phyloP scores from a whole-genome alignment of 2,329 filamentous ascomycete species.

The Paecilomyces sp. region DNA sequence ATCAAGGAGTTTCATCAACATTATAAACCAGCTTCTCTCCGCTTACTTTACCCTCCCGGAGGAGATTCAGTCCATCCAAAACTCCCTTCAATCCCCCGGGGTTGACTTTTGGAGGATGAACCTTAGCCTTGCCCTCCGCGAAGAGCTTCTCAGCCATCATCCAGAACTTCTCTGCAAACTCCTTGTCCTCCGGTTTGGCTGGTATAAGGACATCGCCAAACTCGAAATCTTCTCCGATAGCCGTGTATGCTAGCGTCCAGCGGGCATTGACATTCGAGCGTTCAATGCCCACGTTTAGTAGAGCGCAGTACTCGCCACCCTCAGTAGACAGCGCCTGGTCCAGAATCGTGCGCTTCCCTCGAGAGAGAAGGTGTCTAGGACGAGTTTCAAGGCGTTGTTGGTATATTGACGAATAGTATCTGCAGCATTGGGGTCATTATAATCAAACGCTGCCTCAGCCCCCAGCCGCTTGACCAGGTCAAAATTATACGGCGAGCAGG shows the following conservation, averaged over 20 bases:
- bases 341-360: conserved; percentile 16
- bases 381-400: conserved; percentile 25
- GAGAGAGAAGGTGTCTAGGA: conserved; percentile 21
- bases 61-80: conserved; percentile 8
- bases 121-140: conserved; percentile 30
- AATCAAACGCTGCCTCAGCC: conserved; percentile 29
- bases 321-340: conserved; percentile 16
- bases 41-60: conserved; percentile 10
- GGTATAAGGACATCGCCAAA: conserved; percentile 15
- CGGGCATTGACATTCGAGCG: background rate
- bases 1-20: background rate
- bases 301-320: conserved; percentile 12
- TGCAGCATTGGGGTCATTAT: conserved; percentile 22
- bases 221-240: background rate
- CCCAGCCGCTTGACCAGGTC: conserved; percentile 26
- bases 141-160: conserved; percentile 30
- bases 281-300: conserved; percentile 7
- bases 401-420: conserved; percentile 23
- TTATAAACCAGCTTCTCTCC: conserved; percentile 10
- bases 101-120: conserved; percentile 31
- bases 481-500: conserved; percentile 26
- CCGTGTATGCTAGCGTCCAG: background rate
- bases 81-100: conserved; percentile 28
- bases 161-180: conserved; percentile 24
- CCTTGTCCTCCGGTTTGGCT: conserved; percentile 30